Base-by-base conservation (phyloP, 345 rosid species). In the Lenwebbia sp. region DNA sequence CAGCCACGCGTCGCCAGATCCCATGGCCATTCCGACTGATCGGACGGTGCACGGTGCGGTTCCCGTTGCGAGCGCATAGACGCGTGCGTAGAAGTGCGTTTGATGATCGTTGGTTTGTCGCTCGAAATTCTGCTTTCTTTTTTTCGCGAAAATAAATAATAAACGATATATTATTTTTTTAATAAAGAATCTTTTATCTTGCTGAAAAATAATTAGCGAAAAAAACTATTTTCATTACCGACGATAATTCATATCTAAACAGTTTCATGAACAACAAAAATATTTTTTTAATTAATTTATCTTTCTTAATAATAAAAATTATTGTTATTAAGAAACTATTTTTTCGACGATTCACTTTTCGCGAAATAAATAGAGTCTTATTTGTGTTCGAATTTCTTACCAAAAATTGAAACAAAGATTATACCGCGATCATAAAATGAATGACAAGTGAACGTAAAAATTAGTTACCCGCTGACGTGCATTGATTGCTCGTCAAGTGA, bases 341-440 rank as follows among this genome's bases (percentile, higher is more conserved):
- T 13, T 60, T 26, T 57, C 0, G 28, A 14, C 2, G 0, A 28
- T 60, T 60, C 0, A 28, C 28, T 7, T 14, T 60, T 1, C 2
- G 2, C 5, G 0, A 2, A 7, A 3, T 60, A 60, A 28, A 60
- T 3, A 4, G 22, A 65, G 2, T 4, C 5, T 28, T 3, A 0
- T 7, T 8, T 0, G 23, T 8, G 10, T 17, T 33, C 0, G 6
- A 33, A 65, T 33, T 65, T 65, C 13, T 33, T 33, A 33, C 1
- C 10, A 17, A 10, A 33, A 21, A 17, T 10, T 5, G 10, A 65
- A 65, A 17, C 4, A 8, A 8, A 65, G 12, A 65, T 30, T 30
- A n/a, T 62, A 62, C 0, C 0, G 6, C 37, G 0, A 0, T 2
- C 2, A 0, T 17, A 40, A 17, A 33, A 65, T 1, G 3, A 23